Evolutionary conservation across 805 yeast genomes (phyloP).

Genomic region (Lachancea waltii): DNA sequence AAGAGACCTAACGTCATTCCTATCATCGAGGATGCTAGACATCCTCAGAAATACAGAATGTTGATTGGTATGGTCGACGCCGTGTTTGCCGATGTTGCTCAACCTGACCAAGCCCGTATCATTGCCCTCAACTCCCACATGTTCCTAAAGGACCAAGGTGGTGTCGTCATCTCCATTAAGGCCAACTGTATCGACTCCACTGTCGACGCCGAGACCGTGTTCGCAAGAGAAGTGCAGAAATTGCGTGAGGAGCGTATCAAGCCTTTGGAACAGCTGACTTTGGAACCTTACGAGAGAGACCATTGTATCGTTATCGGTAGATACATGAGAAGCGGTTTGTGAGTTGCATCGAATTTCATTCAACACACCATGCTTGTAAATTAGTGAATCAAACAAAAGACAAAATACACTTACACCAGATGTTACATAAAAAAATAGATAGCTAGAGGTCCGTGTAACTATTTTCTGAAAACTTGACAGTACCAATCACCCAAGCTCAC

Average conservation of each 20-base stretch:
- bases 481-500: no score
- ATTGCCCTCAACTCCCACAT: constrained; percentile 96
- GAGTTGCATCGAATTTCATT: constrained; percentile 12
- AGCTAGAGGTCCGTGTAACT: constrained; percentile 7
- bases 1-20: constrained; percentile 99
- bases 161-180: constrained; percentile 96
- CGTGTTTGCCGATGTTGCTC: constrained; percentile 99
- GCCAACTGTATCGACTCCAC: constrained; percentile 99
- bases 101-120: constrained; percentile 99
- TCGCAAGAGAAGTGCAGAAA: constrained; percentile 98
- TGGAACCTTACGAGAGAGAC: constrained; percentile 99
- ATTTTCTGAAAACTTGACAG: constrained; percentile 2
- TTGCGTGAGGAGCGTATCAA: constrained; percentile 97
- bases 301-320: constrained; percentile 98
- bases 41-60: constrained; percentile 99
- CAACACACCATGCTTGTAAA: constrained; percentile 11
- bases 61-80: constrained; percentile 97
- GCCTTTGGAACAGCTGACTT: constrained; percentile 96
- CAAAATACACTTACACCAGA: background rate
- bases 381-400: constrained; percentile 7
- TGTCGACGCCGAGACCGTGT: constrained; percentile 98
- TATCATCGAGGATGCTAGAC: constrained; percentile 99
- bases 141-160: constrained; percentile 97
- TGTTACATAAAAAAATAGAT: constrained; percentile 1
- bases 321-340: constrained; percentile 83